phyloP scores from a whole-genome alignment of 257 asterid genomes.

The Osmanthus fragrans region DNA sequence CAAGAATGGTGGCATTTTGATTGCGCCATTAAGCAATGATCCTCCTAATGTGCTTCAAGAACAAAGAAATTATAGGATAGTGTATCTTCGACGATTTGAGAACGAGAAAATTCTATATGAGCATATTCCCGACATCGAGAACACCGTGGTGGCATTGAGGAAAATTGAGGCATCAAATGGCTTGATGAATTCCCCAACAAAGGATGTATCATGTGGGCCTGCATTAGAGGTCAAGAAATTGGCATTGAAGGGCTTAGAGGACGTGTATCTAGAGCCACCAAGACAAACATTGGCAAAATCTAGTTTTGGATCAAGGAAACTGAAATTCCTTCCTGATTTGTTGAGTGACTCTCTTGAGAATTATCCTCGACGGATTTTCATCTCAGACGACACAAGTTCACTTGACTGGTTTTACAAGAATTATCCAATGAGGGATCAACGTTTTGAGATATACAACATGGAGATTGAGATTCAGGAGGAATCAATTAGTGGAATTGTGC shows the following conservation, averaged over 20 bases:
- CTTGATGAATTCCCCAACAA: not conserved
- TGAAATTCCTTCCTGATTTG: conserved; percentile 44
- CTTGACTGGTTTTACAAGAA: conserved; percentile 45
- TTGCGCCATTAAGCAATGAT: conserved; percentile 28
- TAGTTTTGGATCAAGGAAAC: conserved; percentile 23
- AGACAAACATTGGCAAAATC: conserved; percentile 26
- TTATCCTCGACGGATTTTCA: conserved; percentile 46
- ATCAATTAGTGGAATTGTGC: not conserved
- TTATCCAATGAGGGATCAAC: conserved; percentile 43
- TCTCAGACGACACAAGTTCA: conserved; percentile 31
- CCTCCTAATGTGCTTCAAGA: conserved; percentile 18
- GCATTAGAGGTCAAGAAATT: conserved; percentile 38
- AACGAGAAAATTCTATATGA: not conserved
- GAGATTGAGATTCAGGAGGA: conserved; percentile 31
- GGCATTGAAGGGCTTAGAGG: conserved; percentile 52
- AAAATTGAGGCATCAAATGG: conserved; percentile 19
- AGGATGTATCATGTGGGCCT: conserved; percentile 21
- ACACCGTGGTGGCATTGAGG: conserved; percentile 39
- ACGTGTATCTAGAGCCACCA: conserved; percentile 52
- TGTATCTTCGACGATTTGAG: conserved; percentile 39
- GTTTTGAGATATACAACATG: conserved; percentile 41
- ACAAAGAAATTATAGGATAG: conserved; percentile 27
- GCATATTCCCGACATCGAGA: not conserved
- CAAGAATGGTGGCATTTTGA: conserved; percentile 49
- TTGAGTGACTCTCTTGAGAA: conserved; percentile 38